Base-by-base conservation (phyloP, 495 filamentous ascomycete genomes). In the Penicillium herquei region DNA sequence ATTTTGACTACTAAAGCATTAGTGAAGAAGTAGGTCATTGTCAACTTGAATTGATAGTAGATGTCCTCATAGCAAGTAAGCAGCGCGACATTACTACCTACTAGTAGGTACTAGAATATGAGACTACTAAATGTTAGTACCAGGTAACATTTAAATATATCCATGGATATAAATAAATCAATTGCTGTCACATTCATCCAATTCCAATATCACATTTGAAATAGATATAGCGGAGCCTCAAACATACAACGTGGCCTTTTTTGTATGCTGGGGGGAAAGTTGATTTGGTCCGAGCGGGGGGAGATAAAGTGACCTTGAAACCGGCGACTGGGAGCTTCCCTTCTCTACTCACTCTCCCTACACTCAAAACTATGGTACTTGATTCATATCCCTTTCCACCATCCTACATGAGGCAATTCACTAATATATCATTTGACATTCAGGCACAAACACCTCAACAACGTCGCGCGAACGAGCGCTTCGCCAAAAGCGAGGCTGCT, bases 371-470 rank as follows among this genome's bases (percentile, higher is more conserved):
- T n/a, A 49, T 49, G 47, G 47, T 49, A 17, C n/a, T 32, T 49
- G 13, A 17, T 16, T 26, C 21, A 26, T 10, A 6, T 34, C 10
- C 1, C 10, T 21, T 21, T 18, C 14, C 13, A 16, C 12, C 10
- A 39, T 0, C 1, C 33, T n/a, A n/a, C 8, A 17, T 13, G 9
- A 6, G 12, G 7, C n/a, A 14, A 12, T 13, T 1, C 12, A 18
- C 31, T 35, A 21, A 21, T 35, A 21, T 35, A 7, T 11, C 30
- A 0, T 17, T 11, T 10, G 10, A 7, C n/a, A 11, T 11, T 1
- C 9, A 98, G 92, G 88, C 88, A 30, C 94, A 98, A 87, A 98
- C 94, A 57, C 92, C 91, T 31, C 84, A 92, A 70, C 95, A 98
- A 78, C 88, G 92, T 60, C 84, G 84, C 65, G 88, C 89, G 37